phyloP scores from a whole-genome alignment of 768 basidiomycete genomes.

The Strobilomyces confusus region DNA sequence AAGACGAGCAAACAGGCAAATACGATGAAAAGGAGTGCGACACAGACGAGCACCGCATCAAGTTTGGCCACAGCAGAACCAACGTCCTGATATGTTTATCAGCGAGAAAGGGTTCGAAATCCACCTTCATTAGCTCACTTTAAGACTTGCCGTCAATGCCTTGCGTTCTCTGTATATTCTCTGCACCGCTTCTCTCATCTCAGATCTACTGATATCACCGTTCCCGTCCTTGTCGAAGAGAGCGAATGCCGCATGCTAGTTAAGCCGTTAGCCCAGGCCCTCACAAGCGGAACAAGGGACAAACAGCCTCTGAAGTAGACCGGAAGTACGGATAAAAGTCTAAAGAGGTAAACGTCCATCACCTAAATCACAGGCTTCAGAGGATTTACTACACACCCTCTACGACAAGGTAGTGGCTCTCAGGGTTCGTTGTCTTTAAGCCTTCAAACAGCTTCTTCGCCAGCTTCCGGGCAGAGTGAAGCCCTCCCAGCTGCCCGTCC shows the following conservation, averaged over 20 bases:
- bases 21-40: conserved; percentile 54
- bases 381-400: conserved; percentile 43
- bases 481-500: conserved; percentile 47
- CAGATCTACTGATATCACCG: conserved; percentile 70
- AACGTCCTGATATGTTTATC: conserved; percentile 47
- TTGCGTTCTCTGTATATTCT: conserved; percentile 78
- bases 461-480: conserved; percentile 62
- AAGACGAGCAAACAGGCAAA: conserved; percentile 77
- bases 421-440: conserved; percentile 56
- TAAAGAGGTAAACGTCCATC: conserved; percentile 23
- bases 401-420: conserved; percentile 58
- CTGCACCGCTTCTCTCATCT: conserved; percentile 82
- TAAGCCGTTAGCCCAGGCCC: not conserved
- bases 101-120: not conserved
- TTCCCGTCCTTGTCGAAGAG: conserved; percentile 82
- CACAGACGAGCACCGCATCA: conserved; percentile 64
- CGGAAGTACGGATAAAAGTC: conserved; percentile 80
- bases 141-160: conserved; percentile 63
- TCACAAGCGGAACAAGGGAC: not conserved
- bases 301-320: conserved; percentile 64
- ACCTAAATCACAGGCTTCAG: not conserved
- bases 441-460: conserved; percentile 66
- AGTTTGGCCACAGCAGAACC: conserved; percentile 72
- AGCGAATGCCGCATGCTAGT: conserved; percentile 61
- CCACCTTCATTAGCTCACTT: conserved; percentile 37